Evolutionary conservation across 179 eudicot genomes (phyloP), one percentile per base, ranked within the genome.

Genomic region (Camellia oleifera): DNA sequence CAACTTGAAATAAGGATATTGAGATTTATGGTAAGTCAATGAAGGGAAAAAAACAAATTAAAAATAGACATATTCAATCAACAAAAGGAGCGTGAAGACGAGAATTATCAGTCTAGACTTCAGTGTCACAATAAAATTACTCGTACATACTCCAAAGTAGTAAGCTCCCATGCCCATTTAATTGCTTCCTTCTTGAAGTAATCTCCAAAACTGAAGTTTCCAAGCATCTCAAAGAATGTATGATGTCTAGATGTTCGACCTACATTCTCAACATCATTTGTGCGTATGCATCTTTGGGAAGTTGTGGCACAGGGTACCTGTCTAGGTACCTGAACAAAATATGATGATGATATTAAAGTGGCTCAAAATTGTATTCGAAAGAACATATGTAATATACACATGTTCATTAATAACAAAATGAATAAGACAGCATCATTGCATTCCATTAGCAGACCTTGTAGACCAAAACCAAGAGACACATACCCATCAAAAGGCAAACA

Each of bases 211-310:
- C 98, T 92, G 78, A 94, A 96, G 81, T 96, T 96, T 67, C 99
- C 99, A 78, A 94, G 98, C 99, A 96, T 96, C 84, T 94, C 97
- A 91, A 96, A 96, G 82, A 96, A 91, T n/a, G 98, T 96, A 69
- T 96, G 99, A 80, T 96, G 99, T 40, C 98, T 90, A 76, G 98
- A 77, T 78, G 98, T 94, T 78, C 91, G 92, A 52, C 98, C 99
- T 65, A 96, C 99, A 84, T 96, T 94, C 84, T 96, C 99, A 65
- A 96, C 84, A 87, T 96, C 99, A 83, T 94, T 96, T 74, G 98
- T 94, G 9, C 99, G 92, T 78, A 96, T 96, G 81, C 99, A 96
- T 85, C 89, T 92, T 82, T 96, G 99, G 74, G 99, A 81, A 66
- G 97, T 94, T 48, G 98, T 87, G 70, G 98, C 99, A 68, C 96